Percentiles rank a stretch among this genome's conserved stretches.
These are phyloP conservation scores for Neurospora sp. DNA, from an alignment of 495 filamentous ascomycete genomes.

Conservation along the genomic window DNA sequence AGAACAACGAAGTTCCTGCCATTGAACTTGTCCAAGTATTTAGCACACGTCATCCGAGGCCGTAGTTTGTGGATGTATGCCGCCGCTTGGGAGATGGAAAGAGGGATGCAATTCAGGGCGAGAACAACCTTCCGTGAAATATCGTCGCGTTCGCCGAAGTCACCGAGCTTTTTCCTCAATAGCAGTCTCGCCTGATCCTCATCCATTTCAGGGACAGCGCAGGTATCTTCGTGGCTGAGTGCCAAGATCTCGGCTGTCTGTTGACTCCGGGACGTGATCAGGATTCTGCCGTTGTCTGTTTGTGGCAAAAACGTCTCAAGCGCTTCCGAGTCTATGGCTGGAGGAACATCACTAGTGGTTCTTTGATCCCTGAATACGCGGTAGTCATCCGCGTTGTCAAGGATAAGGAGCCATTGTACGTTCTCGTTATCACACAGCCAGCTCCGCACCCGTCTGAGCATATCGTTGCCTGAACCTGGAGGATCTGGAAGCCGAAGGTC, in stretches of 20 bases:
- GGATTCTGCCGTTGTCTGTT: background rate
- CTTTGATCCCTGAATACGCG: constrained; percentile 11
- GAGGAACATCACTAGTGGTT: background rate
- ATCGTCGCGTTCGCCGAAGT: background rate
- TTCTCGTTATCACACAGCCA: constrained; percentile 10
- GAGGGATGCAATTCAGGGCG: constrained; percentile 32
- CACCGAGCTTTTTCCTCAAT: background rate
- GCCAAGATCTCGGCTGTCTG: background rate
- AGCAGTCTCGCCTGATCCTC: background rate
- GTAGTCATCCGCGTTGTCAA: constrained; percentile 32
- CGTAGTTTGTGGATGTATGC: constrained; percentile 23
- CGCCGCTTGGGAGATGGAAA: constrained; percentile 37
- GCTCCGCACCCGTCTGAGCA: background rate
- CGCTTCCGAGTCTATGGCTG: background rate
- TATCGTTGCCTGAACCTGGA: background rate
- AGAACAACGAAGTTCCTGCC: background rate
- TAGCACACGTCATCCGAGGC: background rate
- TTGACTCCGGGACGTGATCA: background rate
- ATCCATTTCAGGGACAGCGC: background rate
- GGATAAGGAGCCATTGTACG: constrained; percentile 30
- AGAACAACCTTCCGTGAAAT: constrained; percentile 12
- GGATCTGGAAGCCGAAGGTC: background rate
- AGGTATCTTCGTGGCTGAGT: background rate
- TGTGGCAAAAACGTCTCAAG: background rate
- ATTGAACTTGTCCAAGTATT: background rate